Base-by-base conservation (phyloP, 345 rosid species). In the Salix dunnii region DNA sequence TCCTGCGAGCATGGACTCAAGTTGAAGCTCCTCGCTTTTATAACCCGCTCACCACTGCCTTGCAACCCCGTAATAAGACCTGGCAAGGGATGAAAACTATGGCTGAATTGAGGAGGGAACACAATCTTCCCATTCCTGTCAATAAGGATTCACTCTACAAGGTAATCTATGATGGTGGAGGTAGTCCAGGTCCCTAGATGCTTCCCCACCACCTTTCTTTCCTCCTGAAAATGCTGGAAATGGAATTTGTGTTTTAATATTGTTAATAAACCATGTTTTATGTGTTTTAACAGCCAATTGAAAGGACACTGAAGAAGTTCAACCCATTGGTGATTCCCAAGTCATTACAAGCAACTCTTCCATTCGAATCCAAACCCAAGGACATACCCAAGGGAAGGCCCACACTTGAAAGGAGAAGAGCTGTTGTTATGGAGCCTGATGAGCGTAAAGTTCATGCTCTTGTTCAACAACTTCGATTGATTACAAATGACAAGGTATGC, bases 21-120 rank as follows among this genome's bases (percentile, higher is more conserved):
- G 98, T 93, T 69, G 95, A 93, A 80, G 87, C 89, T 78, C 94
- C 98, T 67, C 60, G 51, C 61, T 93, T 90, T 81, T 92, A 84
- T 82, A 93, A 93, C 74, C 97, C 98, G 33, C 75, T 91, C 83
- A 96, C 96, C 31, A 91, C 97, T 48, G 91, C 97, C 6, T 89
- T 96, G 88, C 98, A 91, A 76, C 94, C 99, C 72, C 98, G 88
- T 36, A 85, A 87, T 62, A 75, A 84, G 84, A 85, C 83, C 33
- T 95, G 98, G 98, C 87, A 82, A 81, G 98, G 99, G 65, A 95
- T 95, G 99, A 95, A 90, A 90, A 89, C 98, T 27, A 75, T 95
- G 21, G 88, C 93, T 2, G 89, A 95, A 81, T 88, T 93, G 84
- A 89, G 94, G 80, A 91, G 90, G 69, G 97, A 95, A 72, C 76